Conservation (phyloP, 257 asterid genomes). For the Jasminum sambac region DNA sequence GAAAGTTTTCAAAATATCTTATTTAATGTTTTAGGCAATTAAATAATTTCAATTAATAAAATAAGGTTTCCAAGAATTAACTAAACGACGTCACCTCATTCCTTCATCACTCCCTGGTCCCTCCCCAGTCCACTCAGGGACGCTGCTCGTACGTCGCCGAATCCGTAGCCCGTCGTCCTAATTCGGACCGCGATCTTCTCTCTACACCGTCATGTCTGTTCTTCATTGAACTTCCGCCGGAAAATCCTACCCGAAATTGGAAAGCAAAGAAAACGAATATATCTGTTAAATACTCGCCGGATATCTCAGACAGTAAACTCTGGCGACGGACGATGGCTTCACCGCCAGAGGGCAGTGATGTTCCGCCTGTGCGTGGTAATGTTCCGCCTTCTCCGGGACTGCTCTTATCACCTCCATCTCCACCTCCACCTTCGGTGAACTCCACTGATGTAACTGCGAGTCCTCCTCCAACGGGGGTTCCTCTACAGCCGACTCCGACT, state of each 20-base stretch:
- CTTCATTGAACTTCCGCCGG: not conserved
- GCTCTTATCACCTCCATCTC: conserved; percentile 25
- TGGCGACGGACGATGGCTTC: conserved; percentile 42
- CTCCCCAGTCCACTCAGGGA: conserved; percentile 16
- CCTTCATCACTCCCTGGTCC: not conserved
- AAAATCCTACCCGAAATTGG: not conserved
- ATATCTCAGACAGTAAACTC: conserved; percentile 22
- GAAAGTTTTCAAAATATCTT: not conserved
- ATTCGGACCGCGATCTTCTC: not conserved
- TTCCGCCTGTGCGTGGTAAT: too few relatives aligned
- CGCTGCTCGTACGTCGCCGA: conserved; percentile 36
- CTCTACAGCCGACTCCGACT: not conserved
- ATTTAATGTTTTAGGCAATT: not conserved
- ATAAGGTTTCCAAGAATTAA: not conserved
- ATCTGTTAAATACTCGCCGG: not conserved
- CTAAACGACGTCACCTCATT: not conserved
- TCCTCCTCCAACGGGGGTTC: conserved; percentile 41
- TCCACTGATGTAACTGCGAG: not conserved
- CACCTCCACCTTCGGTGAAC: not conserved
- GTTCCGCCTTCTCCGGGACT: conserved; percentile 28
- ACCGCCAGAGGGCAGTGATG: conserved; percentile 36
- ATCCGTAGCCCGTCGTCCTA: not conserved
- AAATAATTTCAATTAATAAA: not conserved
- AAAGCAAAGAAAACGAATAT: not conserved
- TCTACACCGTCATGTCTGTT: not conserved